These are phyloP conservation scores for Dipsacomyces acuminosporus DNA, from an alignment of 371 early-diverging fungal genomes.

Conservation along the genomic window DNA sequence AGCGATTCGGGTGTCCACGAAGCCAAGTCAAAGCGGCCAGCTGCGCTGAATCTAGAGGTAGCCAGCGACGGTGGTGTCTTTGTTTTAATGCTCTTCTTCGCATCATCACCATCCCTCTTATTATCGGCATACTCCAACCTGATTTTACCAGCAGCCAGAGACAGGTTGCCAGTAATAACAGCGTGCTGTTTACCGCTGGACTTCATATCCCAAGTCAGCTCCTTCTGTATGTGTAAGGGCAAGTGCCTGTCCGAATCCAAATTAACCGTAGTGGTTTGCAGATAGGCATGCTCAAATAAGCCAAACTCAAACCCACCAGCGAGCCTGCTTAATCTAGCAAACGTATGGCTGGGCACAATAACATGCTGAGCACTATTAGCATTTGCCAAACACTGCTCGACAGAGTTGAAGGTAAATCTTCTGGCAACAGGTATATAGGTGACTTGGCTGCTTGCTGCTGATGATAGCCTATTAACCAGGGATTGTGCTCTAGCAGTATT, in stretches of 20 bases:
- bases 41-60: too few species aligned
- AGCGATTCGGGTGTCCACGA: conserved; percentile 37
- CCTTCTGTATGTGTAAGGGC: conserved; percentile 34
- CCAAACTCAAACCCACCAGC: conserved; percentile 16
- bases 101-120: conserved; percentile 31
- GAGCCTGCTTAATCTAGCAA: conserved; percentile 13
- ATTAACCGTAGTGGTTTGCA: conserved; percentile 39
- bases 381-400: conserved; percentile 28
- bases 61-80: too few species aligned
- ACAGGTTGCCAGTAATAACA: conserved; percentile 21
- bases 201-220: conserved; percentile 38
- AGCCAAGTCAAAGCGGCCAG: conserved; percentile 3
- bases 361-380: conserved; percentile 35
- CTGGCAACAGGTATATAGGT: conserved; percentile 29
- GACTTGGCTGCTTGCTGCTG: conserved; percentile 18
- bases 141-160: conserved; percentile 36
- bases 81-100: too few species aligned
- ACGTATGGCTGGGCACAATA: conserved; percentile 33
- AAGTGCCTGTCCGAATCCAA: conserved; percentile 40
- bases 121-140: conserved; percentile 17
- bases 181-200: conserved; percentile 26
- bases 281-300: conserved; percentile 31
- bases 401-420: conserved; percentile 24
- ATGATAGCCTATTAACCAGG: conserved; percentile 24
- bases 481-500: conserved; percentile 28